phyloP scores from a whole-genome alignment of 352 stramenopile species.

The Phytophthora tubulina region DNA sequence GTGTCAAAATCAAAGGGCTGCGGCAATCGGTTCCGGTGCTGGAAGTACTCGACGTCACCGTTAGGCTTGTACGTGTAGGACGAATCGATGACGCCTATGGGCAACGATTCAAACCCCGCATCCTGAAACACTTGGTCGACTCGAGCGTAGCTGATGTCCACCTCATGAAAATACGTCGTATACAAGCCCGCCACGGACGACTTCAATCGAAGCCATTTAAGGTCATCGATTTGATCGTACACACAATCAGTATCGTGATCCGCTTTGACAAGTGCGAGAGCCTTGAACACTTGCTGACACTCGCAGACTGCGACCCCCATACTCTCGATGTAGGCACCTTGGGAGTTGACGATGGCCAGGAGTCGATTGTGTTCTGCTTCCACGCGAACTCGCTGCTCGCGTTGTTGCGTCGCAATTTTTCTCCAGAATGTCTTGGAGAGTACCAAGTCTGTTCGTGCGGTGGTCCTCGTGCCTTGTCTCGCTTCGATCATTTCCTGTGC shows the following conservation, averaged over 20 bases:
- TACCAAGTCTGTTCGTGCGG: neutral
- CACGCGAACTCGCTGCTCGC: neutral
- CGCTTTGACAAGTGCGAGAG: neutral
- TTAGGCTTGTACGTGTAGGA: slow-evolving; percentile 1
- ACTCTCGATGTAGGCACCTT: neutral
- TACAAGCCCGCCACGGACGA: slow-evolving; percentile 16
- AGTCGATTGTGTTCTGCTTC: neutral
- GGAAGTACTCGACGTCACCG: slow-evolving; percentile 20
- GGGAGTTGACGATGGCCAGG: neutral
- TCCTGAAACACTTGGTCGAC: slow-evolving; percentile 21
- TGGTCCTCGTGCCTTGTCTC: neutral
- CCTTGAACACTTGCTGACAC: neutral
- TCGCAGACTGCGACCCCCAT: neutral
- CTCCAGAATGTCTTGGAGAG: slow-evolving; percentile 10
- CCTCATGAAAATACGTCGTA: slow-evolving; percentile 15
- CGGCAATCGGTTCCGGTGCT: slow-evolving; percentile 18
- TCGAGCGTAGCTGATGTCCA: slow-evolving; percentile 11
- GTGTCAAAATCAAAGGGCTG: slow-evolving; percentile 25
- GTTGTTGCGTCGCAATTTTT: neutral
- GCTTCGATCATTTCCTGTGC: neutral
- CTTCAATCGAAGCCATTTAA: slow-evolving; percentile 10
- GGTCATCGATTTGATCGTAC: neutral
- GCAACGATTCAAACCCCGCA: neutral
- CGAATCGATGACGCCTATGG: neutral
- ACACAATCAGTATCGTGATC: too few relatives aligned